Percentiles rank a stretch among this genome's conserved stretches.
These are phyloP conservation scores for Macroventuria anomochaeta DNA, from an alignment of 2,329 filamentous ascomycete species.

Conservation along the genomic window DNA sequence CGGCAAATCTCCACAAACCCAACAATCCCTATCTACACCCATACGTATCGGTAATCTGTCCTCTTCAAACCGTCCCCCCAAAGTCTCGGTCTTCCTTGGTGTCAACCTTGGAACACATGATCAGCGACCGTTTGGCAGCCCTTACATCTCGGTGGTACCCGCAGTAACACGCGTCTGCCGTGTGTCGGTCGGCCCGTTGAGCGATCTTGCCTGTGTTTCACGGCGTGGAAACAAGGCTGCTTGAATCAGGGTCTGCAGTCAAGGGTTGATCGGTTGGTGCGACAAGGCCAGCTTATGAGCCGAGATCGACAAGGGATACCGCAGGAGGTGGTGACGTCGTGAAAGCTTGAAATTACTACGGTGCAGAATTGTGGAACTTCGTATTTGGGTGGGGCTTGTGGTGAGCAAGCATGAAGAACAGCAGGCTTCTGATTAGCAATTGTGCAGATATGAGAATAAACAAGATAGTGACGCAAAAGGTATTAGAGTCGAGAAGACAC, in stretches of 20 bases:
- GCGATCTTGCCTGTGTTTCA: conserved; percentile 6
- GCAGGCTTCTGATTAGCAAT: background rate
- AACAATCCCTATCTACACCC: no score
- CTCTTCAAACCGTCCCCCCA: no score
- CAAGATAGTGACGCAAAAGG: background rate
- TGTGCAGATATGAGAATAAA: background rate
- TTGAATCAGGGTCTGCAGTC: background rate
- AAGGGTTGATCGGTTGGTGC: conserved; percentile 5
- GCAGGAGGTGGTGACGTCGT: conserved; percentile 9
- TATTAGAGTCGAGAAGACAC: conserved; percentile 4
- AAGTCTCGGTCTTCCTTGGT: background rate
- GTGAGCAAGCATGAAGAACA: background rate
- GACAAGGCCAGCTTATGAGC: background rate
- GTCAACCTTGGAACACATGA: background rate
- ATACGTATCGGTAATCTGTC: conserved; percentile 4
- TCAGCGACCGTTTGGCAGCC: conserved; percentile 1
- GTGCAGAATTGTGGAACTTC: background rate
- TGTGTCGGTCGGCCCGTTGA: conserved; percentile 14
- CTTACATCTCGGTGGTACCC: conserved; percentile 16
- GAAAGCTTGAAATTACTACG: conserved; percentile 9
- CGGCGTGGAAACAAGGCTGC: conserved; percentile 3
- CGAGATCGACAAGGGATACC: background rate
- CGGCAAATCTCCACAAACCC: no score
- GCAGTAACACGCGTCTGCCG: conserved; percentile 17
- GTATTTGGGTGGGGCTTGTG: background rate